Base-by-base conservation (phyloP, 2,329 filamentous ascomycete genomes). In the Colletotrichum sp. region DNA sequence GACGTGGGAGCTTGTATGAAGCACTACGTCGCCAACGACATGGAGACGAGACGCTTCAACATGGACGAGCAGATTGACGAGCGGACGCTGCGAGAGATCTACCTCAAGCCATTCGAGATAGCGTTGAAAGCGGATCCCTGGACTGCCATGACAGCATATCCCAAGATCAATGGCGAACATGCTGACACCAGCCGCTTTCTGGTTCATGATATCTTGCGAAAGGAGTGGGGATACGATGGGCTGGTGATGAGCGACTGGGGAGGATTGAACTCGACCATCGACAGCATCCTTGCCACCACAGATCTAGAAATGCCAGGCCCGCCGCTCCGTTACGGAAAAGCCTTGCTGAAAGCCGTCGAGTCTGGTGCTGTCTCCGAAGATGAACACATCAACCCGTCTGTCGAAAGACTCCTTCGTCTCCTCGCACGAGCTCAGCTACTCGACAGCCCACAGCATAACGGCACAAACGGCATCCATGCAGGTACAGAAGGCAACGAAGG, bases 1-100 rank as follows among this genome's bases (percentile, higher is more conserved):
- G 86, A 85, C 6, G 83, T 89, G 4, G 83, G 83, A 0, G 86
- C 87, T 1, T 87, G 84, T 2, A 85, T 87, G 55, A 89, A 91
- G 83, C 90, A 95, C 81, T 94, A 87, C 77, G 88, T 94, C 67
- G 89, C 88, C 34, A 94, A 95, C 81, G 93, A 95, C 81, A 93
- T 95, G 82, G 93, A 94, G 67, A 82, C 79, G 7, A 79, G 73
- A 52, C 79, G 76, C 16, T 83, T 81, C 75, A 79, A 78, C 34
- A 71, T 70, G 78, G 79, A 83, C 61, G 79, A 80, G 30, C 75
- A 78, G 1, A 81, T 84, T 5, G 76, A 76, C n/a, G 79, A 83
- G 65, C 78, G 83, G 0, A 76, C 83, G 1, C 66, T 84, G 28
- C 78, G 83, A 1, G 83, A 84, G 77, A 85, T 88, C 30, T 88